Percentiles rank a stretch among this genome's conserved stretches.
These are phyloP conservation scores for Fusarium sp. DNA, from an alignment of 2,329 filamentous ascomycete species.

Conservation along the genomic window DNA sequence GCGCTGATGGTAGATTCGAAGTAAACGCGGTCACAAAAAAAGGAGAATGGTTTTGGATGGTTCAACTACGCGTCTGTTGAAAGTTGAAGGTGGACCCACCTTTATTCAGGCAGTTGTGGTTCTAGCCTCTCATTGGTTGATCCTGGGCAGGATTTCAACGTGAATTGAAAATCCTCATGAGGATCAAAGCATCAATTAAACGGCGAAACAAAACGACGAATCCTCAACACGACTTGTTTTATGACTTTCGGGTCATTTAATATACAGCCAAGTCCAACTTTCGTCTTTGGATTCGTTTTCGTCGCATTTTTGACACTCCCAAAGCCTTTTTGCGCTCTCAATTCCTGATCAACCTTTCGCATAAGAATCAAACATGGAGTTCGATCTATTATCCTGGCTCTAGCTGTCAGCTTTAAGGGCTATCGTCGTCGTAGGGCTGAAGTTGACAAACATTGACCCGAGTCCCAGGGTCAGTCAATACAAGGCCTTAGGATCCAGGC, in stretches of 20 bases:
- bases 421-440: constrained; percentile 43
- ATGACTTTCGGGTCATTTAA: not conserved
- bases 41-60: constrained; percentile 27
- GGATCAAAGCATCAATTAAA: constrained; percentile 25
- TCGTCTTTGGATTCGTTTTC: constrained; percentile 5
- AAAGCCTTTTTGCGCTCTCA: constrained; percentile 16
- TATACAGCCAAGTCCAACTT: not conserved
- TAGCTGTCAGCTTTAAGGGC: constrained; percentile 42
- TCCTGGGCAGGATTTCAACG: not conserved
- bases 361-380: constrained; percentile 11
- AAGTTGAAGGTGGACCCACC: constrained; percentile 22
- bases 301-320: constrained; percentile 9
- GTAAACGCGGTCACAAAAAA: constrained; percentile 24
- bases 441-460: constrained; percentile 5
- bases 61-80: constrained; percentile 36
- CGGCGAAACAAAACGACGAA: constrained; percentile 16
- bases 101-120: constrained; percentile 5
- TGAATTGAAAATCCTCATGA: constrained; percentile 8
- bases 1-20: constrained; percentile 17
- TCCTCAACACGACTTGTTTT: constrained; percentile 7
- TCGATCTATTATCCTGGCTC: constrained; percentile 32
- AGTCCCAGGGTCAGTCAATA: not conserved
- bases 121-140: constrained; percentile 23
- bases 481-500: not conserved
- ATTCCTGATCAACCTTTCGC: constrained; percentile 26